These are phyloP conservation scores for Cornus kousa DNA, from an alignment of 148 eudicot genomes.

Conservation along the genomic window DNA sequence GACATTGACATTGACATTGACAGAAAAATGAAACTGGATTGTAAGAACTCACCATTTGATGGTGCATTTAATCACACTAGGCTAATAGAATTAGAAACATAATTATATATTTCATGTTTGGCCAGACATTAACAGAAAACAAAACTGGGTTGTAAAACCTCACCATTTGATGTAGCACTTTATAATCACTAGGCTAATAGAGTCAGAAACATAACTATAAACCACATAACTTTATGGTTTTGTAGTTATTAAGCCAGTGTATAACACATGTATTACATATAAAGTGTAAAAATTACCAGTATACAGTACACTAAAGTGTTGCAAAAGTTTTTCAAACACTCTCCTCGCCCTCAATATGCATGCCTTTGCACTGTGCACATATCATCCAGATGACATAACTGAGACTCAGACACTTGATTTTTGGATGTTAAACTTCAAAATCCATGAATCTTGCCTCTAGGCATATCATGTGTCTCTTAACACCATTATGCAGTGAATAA, in stretches of 20 bases:
- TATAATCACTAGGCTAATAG: background rate
- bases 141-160: background rate
- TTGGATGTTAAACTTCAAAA: too few species aligned
- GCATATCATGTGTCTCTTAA: too few species aligned
- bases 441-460: too few species aligned
- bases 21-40: background rate
- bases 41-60: background rate
- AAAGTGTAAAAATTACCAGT: too few species aligned
- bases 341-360: too few species aligned
- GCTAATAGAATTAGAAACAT: background rate
- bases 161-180: background rate
- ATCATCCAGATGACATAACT: too few species aligned
- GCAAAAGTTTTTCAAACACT: too few species aligned
- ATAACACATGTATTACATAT: background rate
- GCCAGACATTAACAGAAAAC: background rate
- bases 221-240: background rate
- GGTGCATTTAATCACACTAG: too few species aligned
- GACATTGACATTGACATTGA: background rate
- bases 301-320: too few species aligned
- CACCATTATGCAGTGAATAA: too few species aligned
- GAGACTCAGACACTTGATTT: too few species aligned
- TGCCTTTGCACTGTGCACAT: too few species aligned
- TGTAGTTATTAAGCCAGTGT: background rate
- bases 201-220: background rate
- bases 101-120: background rate